Evolutionary conservation across 1,139 yeast genomes (phyloP).

Genomic region (Pichia sp.): DNA sequence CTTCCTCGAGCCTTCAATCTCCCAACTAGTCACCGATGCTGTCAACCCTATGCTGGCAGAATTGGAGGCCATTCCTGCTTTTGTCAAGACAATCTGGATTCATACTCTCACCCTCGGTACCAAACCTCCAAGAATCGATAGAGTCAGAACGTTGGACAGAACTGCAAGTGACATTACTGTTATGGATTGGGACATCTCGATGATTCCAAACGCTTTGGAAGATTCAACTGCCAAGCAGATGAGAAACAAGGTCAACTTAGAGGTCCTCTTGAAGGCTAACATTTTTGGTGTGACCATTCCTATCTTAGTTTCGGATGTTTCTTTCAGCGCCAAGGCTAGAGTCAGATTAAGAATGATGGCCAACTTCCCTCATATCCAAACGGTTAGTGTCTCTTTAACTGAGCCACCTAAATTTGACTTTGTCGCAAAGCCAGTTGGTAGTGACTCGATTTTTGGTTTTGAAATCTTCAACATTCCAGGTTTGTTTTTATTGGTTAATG

Average conservation of each 20-base stretch:
- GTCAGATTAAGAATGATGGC: conserved; percentile 85
- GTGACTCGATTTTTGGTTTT: conserved; percentile 80
- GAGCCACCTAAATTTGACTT: conserved; percentile 89
- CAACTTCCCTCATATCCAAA: conserved; percentile 87
- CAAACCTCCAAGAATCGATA: conserved; percentile 89
- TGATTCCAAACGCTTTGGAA: conserved; percentile 82
- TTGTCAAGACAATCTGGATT: conserved; percentile 76
- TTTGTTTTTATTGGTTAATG: conserved; percentile 70
- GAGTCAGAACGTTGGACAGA: conserved; percentile 81
- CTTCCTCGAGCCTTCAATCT: conserved; percentile 82
- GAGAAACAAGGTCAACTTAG: conserved; percentile 79
- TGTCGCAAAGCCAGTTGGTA: conserved; percentile 59
- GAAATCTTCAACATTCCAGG: conserved; percentile 88
- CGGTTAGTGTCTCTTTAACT: conserved; percentile 76
- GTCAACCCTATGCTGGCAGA: conserved; percentile 78
- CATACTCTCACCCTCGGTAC: conserved; percentile 90
- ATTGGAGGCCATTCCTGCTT: conserved; percentile 71
- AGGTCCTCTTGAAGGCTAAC: conserved; percentile 60
- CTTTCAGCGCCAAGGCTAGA: conserved; percentile 66
- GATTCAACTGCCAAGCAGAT: conserved; percentile 82
- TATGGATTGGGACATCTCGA: conserved; percentile 90
- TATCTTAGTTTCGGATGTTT: conserved; percentile 55
- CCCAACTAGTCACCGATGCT: conserved; percentile 80
- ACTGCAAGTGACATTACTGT: conserved; percentile 89
- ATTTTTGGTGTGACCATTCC: conserved; percentile 67